Evolutionary conservation across 352 stramenopile species (phyloP).

Genomic region (Phytopythium vexans): DNA sequence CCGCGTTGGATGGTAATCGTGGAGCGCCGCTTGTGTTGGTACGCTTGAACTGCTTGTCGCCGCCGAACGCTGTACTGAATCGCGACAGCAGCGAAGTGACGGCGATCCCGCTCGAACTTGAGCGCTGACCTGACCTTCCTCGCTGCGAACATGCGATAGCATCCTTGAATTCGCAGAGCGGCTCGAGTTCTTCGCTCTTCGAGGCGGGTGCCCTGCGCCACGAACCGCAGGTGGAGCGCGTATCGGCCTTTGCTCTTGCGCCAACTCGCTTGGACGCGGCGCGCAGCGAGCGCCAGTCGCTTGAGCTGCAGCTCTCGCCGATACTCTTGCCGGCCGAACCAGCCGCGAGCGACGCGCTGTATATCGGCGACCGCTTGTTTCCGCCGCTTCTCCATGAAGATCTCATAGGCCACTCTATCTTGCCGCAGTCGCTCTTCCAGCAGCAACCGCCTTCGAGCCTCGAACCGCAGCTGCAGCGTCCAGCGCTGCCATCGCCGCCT

Average conservation of each 20-base stretch:
- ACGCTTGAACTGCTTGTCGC: slow-evolving; percentile 11
- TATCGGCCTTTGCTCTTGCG: slow-evolving; percentile 36
- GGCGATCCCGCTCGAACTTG: slow-evolving; percentile 13
- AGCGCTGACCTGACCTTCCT: slow-evolving; percentile 8
- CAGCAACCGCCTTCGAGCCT: slow-evolving; percentile 18
- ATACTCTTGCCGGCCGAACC: slow-evolving; percentile 24
- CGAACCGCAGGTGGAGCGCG: slow-evolving; percentile 48
- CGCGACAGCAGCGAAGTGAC: slow-evolving; percentile 15
- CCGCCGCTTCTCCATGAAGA: slow-evolving; percentile 3
- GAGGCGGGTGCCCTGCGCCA: slow-evolving; percentile 36
- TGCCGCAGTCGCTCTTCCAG: slow-evolving; percentile 21
- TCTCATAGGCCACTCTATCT: slow-evolving; percentile 18
- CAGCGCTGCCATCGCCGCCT: slow-evolving; percentile 11
- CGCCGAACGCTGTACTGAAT: slow-evolving; percentile 43
- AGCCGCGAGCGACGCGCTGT: slow-evolving; percentile 37
- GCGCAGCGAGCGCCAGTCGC: slow-evolving; percentile 26
- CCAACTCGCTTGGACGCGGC: slow-evolving; percentile 48
- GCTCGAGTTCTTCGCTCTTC: slow-evolving; percentile 19
- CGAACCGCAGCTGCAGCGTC: slow-evolving; percentile 21
- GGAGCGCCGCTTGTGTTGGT: slow-evolving; percentile 16
- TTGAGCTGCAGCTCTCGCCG: slow-evolving; percentile 8
- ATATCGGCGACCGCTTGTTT: slow-evolving; percentile 23
- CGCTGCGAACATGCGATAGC: slow-evolving; percentile 21
- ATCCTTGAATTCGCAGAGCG: slow-evolving; percentile 38
- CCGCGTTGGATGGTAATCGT: slow-evolving; percentile 39